phyloP scores from a whole-genome alignment of 2,329 filamentous ascomycete species.

The Aspergillus sclerotialis region DNA sequence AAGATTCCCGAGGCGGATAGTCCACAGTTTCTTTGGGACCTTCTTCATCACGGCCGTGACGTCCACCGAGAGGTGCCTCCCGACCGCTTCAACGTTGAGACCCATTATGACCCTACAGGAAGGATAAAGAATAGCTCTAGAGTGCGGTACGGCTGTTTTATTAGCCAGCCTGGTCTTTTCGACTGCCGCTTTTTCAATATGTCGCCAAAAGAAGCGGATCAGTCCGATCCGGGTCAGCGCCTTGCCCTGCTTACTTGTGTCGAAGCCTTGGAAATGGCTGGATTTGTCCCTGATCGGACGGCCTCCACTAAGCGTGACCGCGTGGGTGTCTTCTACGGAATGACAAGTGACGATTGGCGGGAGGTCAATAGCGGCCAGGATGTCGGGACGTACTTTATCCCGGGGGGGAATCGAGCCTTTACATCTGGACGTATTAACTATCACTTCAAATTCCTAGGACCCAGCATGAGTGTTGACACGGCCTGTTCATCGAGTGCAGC shows the following conservation, averaged over 20 bases:
- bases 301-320: constrained; percentile 54
- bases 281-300: constrained; percentile 63
- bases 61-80: constrained; percentile 20
- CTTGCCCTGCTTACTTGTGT: constrained; percentile 70
- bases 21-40: constrained; percentile 28
- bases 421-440: constrained; percentile 62
- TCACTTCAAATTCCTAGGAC: constrained; percentile 67
- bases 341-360: constrained; percentile 58
- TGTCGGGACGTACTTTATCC: constrained; percentile 61
- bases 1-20: constrained; percentile 5
- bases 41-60: constrained; percentile 27
- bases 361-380: constrained; percentile 64
- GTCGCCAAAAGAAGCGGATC: constrained; percentile 62
- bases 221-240: constrained; percentile 74
- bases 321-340: constrained; percentile 66
- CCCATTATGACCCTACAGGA: constrained; percentile 27
- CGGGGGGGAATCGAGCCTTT: constrained; percentile 54
- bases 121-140: constrained; percentile 24
- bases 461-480: constrained; percentile 64
- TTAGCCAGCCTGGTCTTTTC: constrained; percentile 32
- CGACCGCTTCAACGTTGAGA: constrained; percentile 27
- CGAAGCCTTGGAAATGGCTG: constrained; percentile 72
- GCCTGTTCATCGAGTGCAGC: constrained; percentile 59
- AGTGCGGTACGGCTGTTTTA: constrained; percentile 29
- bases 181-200: constrained; percentile 37